Evolutionary conservation across 352 stramenopile genomes (phyloP), one percentile per base, ranked within the genome.

Genomic region (Pythium pyrilobum): DNA sequence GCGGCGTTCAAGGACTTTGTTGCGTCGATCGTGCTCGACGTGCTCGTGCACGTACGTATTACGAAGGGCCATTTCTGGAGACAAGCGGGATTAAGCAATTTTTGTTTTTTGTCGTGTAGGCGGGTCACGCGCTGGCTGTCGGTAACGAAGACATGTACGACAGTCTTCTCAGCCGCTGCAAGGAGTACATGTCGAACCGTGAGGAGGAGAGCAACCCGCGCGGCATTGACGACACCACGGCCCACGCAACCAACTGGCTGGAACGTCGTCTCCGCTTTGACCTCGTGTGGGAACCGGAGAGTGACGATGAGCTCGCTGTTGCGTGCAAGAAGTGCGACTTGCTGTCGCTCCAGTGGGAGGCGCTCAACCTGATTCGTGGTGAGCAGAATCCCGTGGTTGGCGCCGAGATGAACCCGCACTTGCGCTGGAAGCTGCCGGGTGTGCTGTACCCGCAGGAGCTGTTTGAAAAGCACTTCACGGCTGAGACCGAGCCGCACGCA

Each of bases 1-100:
- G 69, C 68, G 0, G 80, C 83, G 12, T 88, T 80, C 70, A 90
- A 93, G 46, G 83, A 93, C 52, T 90, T 85, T 32, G 79, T 89
- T 47, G 74, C 75, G 2, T 71, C 70, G 2, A 56, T 90, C 32
- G 81, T 91, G 38, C 66, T 93, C 21, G 77, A 91, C 45, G 72
- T 78, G 23, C 50, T 93, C 29, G 43, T 91, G 3, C 77, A 89
- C 45, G 72, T 77, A 38, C 12, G 48, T 47, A 11, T 4, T n/a
- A 4, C n/a, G 32, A 38, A 15, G 32, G 32, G 32, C 32, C 7
- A 3, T 51, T n/a, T n/a, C n/a, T n/a, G n/a, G n/a, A n/a, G n/a
- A n/a, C n/a, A n/a, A n/a, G n/a, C n/a, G n/a, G n/a, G n/a, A n/a
- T n/a, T n/a, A n/a, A n/a, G n/a, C 33, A 40, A 34, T 36, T 37